Evolutionary conservation across 768 basidiomycete genomes (phyloP).

Genomic region (Aureoboletus auriporus): DNA sequence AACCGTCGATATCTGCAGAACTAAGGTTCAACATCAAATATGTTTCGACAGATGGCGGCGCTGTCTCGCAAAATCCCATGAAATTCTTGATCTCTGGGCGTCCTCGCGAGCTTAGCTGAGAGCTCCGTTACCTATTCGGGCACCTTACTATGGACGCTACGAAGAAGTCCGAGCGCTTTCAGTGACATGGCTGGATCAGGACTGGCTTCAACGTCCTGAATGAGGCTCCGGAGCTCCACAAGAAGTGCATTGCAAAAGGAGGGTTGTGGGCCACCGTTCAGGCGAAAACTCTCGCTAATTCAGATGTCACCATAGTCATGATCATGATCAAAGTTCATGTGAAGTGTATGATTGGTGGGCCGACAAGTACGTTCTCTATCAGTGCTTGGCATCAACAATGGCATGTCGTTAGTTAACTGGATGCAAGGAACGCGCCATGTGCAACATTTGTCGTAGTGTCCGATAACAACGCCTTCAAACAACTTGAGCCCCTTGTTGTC

Average conservation of each 20-base stretch:
- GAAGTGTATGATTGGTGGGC: too few relatives aligned
- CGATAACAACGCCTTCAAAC: too few relatives aligned
- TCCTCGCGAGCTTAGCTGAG: conserved; percentile 14
- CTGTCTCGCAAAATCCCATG: conserved; percentile 30
- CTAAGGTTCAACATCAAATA: conserved; percentile 20
- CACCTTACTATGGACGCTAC: conserved; percentile 26
- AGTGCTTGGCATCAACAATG: too few relatives aligned
- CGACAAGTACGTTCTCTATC: too few relatives aligned
- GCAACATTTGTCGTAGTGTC: too few relatives aligned
- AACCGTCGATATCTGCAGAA: conserved; percentile 20
- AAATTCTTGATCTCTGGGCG: conserved; percentile 8
- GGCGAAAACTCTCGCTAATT: too few relatives aligned
- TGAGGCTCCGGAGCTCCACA: conserved; percentile 29
- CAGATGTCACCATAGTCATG: too few relatives aligned
- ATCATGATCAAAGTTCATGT: too few relatives aligned
- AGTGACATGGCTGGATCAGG: conserved; percentile 6
- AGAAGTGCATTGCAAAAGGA: conserved; percentile 36
- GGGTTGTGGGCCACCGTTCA: too few relatives aligned
- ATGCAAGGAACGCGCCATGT: too few relatives aligned
- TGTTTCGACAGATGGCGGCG: conserved; percentile 36
- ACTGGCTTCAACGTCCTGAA: conserved; percentile 28
- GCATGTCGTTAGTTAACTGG: too few relatives aligned
- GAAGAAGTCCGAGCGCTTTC: conserved; percentile 25
- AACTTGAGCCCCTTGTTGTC: too few relatives aligned
- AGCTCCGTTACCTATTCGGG: conserved; percentile 37